Percentiles rank a stretch among this genome's conserved stretches.
Conservation (phyloP, 2,329 filamentous ascomycete species). For the Xenoacremonium recifei region DNA sequence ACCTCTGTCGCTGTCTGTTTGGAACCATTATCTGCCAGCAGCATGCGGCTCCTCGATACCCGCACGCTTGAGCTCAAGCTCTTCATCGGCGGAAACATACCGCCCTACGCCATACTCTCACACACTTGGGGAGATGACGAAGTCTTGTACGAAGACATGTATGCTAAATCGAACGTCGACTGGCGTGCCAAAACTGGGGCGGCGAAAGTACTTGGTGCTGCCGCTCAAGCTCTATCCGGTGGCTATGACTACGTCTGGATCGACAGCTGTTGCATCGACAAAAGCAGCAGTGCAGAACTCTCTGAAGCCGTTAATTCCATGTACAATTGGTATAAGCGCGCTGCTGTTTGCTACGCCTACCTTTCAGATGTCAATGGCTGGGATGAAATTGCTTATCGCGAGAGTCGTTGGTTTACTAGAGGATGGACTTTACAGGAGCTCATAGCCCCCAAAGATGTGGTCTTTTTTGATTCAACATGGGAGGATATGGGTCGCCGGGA, state of each 20-base stretch:
- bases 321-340: conserved; percentile 31
- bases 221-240: conserved; percentile 10
- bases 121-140: conserved; percentile 25
- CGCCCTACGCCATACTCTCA: conserved; percentile 25
- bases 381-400: background rate
- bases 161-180: no score
- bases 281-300: conserved; percentile 29
- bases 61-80: conserved; percentile 18
- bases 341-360: conserved; percentile 25
- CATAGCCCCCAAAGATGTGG: conserved; percentile 20
- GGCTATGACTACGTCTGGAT: conserved; percentile 22
- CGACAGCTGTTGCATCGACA: conserved; percentile 35
- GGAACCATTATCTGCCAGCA: background rate
- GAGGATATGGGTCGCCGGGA: no score
- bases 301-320: conserved; percentile 32
- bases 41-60: conserved; percentile 26
- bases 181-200: background rate
- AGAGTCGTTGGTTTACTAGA: conserved; percentile 20
- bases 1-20: no score
- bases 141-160: conserved; percentile 19
- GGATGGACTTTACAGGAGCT: conserved; percentile 31
- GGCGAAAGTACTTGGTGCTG: background rate
- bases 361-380: conserved; percentile 19
- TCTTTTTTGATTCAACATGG: background rate
- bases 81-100: conserved; percentile 14